A percentile compares a stretch with the other conserved stretches of the same genome.
phyloP scores from a whole-genome alignment of 768 basidiomycete genomes.

The Nidularia pulvinata region DNA sequence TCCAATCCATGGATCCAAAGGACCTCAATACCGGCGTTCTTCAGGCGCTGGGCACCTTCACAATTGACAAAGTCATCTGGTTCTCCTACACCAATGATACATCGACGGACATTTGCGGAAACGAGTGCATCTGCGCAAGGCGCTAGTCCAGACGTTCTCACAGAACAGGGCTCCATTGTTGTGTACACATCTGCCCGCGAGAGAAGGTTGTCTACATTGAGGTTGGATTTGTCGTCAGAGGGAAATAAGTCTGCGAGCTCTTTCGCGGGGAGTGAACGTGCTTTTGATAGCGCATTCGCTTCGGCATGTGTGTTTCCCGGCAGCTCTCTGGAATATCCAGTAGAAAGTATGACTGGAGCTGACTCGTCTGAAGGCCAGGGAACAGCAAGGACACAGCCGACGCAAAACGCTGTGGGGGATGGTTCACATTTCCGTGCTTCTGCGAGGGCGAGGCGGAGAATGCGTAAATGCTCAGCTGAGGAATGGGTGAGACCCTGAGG shows the following conservation, averaged over 20 bases:
- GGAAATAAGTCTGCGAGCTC: slow-evolving; percentile 47
- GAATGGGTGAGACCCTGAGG: too few species aligned
- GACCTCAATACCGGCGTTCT: slow-evolving; percentile 71
- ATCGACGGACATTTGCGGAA: slow-evolving; percentile 64
- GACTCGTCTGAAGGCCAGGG: slow-evolving; percentile 33
- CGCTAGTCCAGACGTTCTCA: slow-evolving; percentile 82
- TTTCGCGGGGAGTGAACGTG: slow-evolving; percentile 37
- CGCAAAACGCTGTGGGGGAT: slow-evolving; percentile 80
- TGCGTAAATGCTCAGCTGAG: slow-evolving; percentile 19
- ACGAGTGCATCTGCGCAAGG: slow-evolving; percentile 89
- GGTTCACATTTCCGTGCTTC: slow-evolving; percentile 76
- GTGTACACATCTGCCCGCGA: slow-evolving; percentile 80
- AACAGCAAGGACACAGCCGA: slow-evolving; percentile 79
- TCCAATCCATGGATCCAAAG: slow-evolving; percentile 77
- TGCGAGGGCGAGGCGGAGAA: slow-evolving; percentile 62
- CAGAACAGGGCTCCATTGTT: slow-evolving; percentile 95
- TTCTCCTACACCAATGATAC: slow-evolving; percentile 89
- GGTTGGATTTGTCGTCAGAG: slow-evolving; percentile 18
- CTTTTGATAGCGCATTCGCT: slow-evolving; percentile 88
- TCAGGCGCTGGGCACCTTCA: slow-evolving; percentile 78
- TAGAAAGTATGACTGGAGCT: slow-evolving; percentile 58
- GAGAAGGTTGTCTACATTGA: slow-evolving; percentile 49
- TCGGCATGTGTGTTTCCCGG: slow-evolving; percentile 97
- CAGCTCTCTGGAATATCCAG: slow-evolving; percentile 90
- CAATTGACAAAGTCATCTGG: slow-evolving; percentile 95